Conservation (phyloP, 352 stramenopile genomes). For the Pythium utonaiense region DNA sequence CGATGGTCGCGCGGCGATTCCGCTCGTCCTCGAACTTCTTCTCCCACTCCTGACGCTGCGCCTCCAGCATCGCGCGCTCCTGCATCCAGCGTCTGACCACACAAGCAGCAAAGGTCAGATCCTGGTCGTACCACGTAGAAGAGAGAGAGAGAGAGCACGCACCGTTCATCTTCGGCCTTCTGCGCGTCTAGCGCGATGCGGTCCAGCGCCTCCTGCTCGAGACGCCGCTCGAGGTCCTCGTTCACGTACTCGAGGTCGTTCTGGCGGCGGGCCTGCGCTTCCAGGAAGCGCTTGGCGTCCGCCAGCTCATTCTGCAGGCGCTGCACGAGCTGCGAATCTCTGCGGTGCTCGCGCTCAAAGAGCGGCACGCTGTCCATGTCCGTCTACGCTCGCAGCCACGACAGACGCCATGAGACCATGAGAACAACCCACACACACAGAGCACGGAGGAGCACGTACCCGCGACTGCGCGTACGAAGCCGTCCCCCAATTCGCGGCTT, state of each 20-base stretch:
- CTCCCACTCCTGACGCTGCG: slow-evolving; percentile 67
- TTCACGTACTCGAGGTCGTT: slow-evolving; percentile 88
- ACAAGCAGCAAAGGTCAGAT: no score
- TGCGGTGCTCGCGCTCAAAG: slow-evolving; percentile 85
- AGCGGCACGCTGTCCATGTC: slow-evolving; percentile 83
- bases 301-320: slow-evolving; percentile 80
- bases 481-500: slow-evolving; percentile 29
- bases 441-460: no score
- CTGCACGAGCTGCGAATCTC: slow-evolving; percentile 81
- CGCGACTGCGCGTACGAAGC: slow-evolving; percentile 21
- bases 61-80: slow-evolving; percentile 55
- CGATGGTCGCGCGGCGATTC: slow-evolving; percentile 57
- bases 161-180: slow-evolving; percentile 83
- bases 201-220: slow-evolving; percentile 79
- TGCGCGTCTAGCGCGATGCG: slow-evolving; percentile 79
- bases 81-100: slow-evolving; percentile 66
- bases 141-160: no score
- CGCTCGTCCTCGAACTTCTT: slow-evolving; percentile 75
- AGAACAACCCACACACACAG: no score
- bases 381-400: slow-evolving; percentile 27
- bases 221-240: slow-evolving; percentile 75
- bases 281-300: slow-evolving; percentile 81
- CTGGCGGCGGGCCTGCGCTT: slow-evolving; percentile 74
- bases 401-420: neutral
- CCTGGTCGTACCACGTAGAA: no score